Evolutionary conservation across 78 protist genomes (phyloP).

Genomic region (Dictyostelium capitatum): DNA sequence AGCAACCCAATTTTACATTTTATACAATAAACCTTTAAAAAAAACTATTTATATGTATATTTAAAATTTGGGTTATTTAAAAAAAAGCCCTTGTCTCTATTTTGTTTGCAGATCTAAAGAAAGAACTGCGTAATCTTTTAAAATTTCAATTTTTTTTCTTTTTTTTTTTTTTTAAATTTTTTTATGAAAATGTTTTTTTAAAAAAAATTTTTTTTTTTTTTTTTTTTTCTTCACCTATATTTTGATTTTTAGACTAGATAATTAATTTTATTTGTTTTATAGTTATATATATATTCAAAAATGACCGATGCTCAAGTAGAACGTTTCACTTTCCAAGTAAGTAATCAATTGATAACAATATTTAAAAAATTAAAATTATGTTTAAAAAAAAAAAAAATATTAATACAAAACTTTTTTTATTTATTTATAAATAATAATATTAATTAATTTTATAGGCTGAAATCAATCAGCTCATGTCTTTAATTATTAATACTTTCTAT

Average conservation of each 20-base stretch:
- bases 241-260: neutral
- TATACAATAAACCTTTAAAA: too few relatives aligned
- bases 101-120: too few relatives aligned
- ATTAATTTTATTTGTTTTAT: conserved; percentile 1
- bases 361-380: too few relatives aligned
- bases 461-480: conserved; percentile 96
- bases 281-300: neutral
- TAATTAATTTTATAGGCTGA: conserved; percentile 87
- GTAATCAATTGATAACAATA: neutral
- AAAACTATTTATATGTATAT: too few relatives aligned
- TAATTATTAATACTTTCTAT: conserved; percentile 99
- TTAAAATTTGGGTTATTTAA: too few relatives aligned
- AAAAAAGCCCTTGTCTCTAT: too few relatives aligned
- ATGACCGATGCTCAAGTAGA: neutral
- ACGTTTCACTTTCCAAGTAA: conserved; percentile 39
- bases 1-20: too few relatives aligned
- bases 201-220: neutral
- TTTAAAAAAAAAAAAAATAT: neutral
- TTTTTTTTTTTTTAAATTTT: too few relatives aligned
- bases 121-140: too few relatives aligned
- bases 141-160: too few relatives aligned
- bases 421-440: conserved; percentile 24
- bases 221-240: neutral
- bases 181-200: too few relatives aligned
- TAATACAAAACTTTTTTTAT: conserved; percentile 3